Evolutionary conservation across 805 yeast genomes (phyloP), one percentile per base, ranked within the genome.

Genomic region (Candida odintsovae): DNA sequence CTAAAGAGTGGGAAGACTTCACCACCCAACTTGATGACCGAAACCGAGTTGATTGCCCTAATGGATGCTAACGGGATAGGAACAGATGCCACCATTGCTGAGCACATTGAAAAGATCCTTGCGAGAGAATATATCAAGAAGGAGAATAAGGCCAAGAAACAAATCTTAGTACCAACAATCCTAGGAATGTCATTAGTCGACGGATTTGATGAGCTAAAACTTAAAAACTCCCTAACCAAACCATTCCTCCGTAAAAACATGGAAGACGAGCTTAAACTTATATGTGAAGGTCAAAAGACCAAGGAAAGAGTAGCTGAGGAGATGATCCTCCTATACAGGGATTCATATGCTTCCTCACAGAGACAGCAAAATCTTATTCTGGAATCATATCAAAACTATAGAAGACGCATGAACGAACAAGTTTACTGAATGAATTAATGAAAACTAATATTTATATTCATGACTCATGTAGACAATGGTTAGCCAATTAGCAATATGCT

Each of bases 31-130:
- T 84, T 81, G 44, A 75, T 94, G 73, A 92, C 98, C 0, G 99
- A 94, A 63, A 75, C 96, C 0, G 99, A 92, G 60, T 72, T 94
- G 20, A 89, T 94, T 66, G 83, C 88, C 10, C 68, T 94, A 41
- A 94, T 94, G 99, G 98, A 95, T 68, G 86, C 82, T 11, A 94
- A 94, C 64, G 98, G 98, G 0, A 94, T 94, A 40, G 99, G 99
- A 3, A 94, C 99, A 0, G 99, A 94, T 69, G 99, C 99, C 1
- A 94, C 99, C 0, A 95, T 94, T 65, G 99, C 98, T 0, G 99
- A 94, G 38, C 99, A 94, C 65, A 94, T 94, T 35, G 90, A 86
- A 48, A 90, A 86, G 59, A 81, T 94, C 38, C 67, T 76, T 25
- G 63, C 64, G 11, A 67, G 99, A 44, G 79, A 80, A 18, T 95